Evolutionary conservation across 768 basidiomycete species (phyloP), one percentile per base, ranked within the genome.

Genomic region (Mycena alexandri): DNA sequence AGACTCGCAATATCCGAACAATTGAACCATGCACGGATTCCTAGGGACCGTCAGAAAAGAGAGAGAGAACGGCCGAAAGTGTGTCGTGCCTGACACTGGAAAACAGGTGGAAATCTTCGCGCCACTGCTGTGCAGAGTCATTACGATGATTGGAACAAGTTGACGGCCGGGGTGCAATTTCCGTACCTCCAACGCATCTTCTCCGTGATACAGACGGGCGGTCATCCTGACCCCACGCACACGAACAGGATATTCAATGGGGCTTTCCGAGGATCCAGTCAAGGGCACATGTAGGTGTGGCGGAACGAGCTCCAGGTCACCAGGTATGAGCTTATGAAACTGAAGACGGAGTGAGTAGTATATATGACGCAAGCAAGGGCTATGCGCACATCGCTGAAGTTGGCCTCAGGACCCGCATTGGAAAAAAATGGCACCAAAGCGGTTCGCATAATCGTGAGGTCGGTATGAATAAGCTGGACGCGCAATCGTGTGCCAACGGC

Each of bases 261-360:
- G 48, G 24, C 24, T 17, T 42, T 29, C 48, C 41, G 5, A 38
- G 36, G 14, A 8, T 58, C 50, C 50, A 42, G 50, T 19, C 21
- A 38, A 21, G 16, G 38, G 13, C 42, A 3, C 46, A 51, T 17
- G 38, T 24, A 5, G 19, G 10, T n/a, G 34, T 11, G 60, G 50
- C 17, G 38, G 16, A 17, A 52, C 2, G 25, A 61, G 47, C 24
- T 61, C 48, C 24, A 61, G 6, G 36, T 61, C 60, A 33, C 38
- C 60, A 33, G 60, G 60, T 42, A 61, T 61, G 60, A 61, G 41
- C n/a, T 43, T 11, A 41, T 61, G 25, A 43, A 51, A 61, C 60
- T 60, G 46, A 5, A 60, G 16, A 41, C 2, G 21, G 50, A 2
- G 5, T 38, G 13, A 34, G 34, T 47, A 4, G 7, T 36, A 16